Evolutionary conservation across 371 early-diverging fungal genomes (phyloP).

Genomic region (Actinomucor elegans): DNA sequence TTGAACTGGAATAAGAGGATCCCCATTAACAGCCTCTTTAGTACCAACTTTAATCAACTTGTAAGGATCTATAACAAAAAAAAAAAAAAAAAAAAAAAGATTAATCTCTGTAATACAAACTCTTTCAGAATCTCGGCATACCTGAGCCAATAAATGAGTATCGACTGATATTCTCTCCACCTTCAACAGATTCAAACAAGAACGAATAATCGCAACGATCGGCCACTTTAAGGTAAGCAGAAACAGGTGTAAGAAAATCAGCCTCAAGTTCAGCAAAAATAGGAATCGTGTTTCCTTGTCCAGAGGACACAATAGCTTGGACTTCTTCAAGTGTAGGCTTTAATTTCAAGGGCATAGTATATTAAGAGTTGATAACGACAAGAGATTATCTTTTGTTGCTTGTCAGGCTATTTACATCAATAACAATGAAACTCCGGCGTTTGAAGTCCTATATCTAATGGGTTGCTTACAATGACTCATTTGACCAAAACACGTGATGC

Average conservation of each 20-base stretch:
- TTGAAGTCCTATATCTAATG: not conserved
- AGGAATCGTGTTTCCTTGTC: slow-evolving; percentile 84
- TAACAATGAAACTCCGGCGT: not conserved
- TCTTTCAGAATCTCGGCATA: no score
- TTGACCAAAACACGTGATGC: not conserved
- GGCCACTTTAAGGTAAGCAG: slow-evolving; percentile 90
- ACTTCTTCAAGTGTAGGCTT: slow-evolving; percentile 77
- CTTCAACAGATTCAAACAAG: slow-evolving; percentile 92
- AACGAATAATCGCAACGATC: slow-evolving; percentile 83
- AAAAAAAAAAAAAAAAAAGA: not conserved
- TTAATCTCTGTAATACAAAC: not conserved
- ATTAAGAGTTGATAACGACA: not conserved
- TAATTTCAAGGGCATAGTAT: slow-evolving; percentile 40
- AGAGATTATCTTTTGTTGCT: slow-evolving; percentile 5
- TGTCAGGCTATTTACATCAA: not conserved
- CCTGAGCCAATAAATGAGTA: slow-evolving; percentile 94
- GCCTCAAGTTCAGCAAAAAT: slow-evolving; percentile 84
- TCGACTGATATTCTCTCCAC: slow-evolving; percentile 92
- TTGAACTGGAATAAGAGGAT: slow-evolving; percentile 86
- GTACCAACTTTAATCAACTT: slow-evolving; percentile 79
- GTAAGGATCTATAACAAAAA: slow-evolving; percentile 69
- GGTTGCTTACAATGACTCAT: slow-evolving; percentile 4
- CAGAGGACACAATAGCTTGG: slow-evolving; percentile 51
- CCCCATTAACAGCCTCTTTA: slow-evolving; percentile 71
- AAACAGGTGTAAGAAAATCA: slow-evolving; percentile 95